Evolutionary conservation across 1,139 yeast species (phyloP), one percentile per base, ranked within the genome.

Genomic region (Geotrichum candidum): DNA sequence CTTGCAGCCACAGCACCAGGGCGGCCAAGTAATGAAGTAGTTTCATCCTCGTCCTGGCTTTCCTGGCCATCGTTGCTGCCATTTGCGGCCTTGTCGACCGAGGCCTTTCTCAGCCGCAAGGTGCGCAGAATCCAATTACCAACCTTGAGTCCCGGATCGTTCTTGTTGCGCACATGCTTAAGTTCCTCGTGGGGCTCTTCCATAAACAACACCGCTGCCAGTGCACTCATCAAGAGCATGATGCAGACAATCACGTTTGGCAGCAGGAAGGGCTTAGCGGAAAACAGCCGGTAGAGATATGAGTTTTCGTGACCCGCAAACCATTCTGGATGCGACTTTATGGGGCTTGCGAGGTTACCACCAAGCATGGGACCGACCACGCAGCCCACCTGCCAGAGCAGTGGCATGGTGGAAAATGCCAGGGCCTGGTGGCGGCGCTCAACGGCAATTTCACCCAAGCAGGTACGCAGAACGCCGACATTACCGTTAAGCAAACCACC

Each of bases 401-500:
- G 72, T 0, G 89, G 87, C 74, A 85, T 77, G 4, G 83, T 81
- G 53, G 85, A 78, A 69, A 85, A 84, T 1, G 87, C 88, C 18
- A 84, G 65, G 1, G 87, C 85, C 69, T 85, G 88, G 68, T 85
- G 87, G 56, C 77, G 75, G 62, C 83, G 77, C 63, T 84, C 82
- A 0, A 72, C 77, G 7, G 85, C 86, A 25, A 83, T 74, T 69
- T 85, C 90, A 0, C 88, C 89, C 56, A 85, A 77, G 57, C 80
- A 73, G 0, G 89, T 85, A 67, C 89, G 75, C 57, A 84, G 72
- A 3, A 85, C 87, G 0, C 87, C 84, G 10, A 84, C 81, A 67
- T 84, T 85, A 3, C 88, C 88, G 69, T 84, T 85, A 46, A 84
- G 74, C 18, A 82, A 75, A 0, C 89, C 89, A 72, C 82, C 80